Evolutionary conservation across 2,329 filamentous ascomycete genomes (phyloP).

Genomic region (Alternaria gaisen): DNA sequence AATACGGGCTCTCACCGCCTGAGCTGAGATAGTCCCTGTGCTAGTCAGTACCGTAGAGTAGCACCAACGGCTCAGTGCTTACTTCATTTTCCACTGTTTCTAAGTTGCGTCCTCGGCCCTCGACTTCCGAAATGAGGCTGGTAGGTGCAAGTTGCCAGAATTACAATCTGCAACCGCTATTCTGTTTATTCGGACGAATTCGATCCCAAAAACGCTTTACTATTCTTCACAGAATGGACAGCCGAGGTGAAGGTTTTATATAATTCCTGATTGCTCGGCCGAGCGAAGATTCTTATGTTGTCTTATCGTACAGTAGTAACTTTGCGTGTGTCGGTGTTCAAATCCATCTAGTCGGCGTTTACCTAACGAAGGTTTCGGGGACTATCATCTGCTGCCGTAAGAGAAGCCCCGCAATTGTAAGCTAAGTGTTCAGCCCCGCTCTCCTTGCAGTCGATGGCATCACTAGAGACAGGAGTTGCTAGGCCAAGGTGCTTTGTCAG

Average conservation of each 20-base stretch:
- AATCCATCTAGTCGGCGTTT: neutral
- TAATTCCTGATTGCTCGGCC: too few relatives aligned
- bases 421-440: neutral
- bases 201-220: too few relatives aligned
- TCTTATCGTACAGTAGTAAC: too few relatives aligned
- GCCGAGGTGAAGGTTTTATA: too few relatives aligned
- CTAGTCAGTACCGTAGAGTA: neutral
- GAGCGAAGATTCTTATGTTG: neutral
- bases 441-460: neutral
- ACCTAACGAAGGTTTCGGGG: neutral
- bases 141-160: neutral
- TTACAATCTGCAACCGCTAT: neutral
- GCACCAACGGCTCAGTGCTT: neutral
- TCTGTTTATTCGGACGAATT: too few relatives aligned
- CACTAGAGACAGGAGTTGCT: neutral
- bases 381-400: neutral
- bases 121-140: too few relatives aligned
- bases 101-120: too few relatives aligned
- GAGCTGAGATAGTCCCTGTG: neutral
- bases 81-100: neutral
- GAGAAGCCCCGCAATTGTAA: neutral
- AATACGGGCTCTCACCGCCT: neutral
- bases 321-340: too few relatives aligned
- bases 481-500: neutral
- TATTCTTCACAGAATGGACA: too few relatives aligned